phyloP scores from a whole-genome alignment of 2,329 filamentous ascomycete genomes.

The Ascocoryne sarcoides region DNA sequence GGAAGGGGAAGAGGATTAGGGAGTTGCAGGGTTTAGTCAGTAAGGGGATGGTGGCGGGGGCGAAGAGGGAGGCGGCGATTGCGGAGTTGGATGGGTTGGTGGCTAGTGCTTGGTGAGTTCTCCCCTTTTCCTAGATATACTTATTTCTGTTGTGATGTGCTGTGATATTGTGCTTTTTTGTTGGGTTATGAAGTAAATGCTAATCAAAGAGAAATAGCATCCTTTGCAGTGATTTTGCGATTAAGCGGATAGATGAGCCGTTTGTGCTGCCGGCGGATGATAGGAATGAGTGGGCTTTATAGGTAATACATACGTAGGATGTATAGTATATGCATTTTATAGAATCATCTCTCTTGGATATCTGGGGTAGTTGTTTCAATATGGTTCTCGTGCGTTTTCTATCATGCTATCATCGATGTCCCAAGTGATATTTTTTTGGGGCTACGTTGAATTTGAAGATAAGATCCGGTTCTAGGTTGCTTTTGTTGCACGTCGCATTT shows the following conservation, averaged over 20 bases:
- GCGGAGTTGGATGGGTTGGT: slow-evolving; percentile 87
- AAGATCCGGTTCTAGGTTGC: no score
- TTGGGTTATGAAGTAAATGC: neutral
- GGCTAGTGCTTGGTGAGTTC: slow-evolving; percentile 72
- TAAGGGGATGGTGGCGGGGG: slow-evolving; percentile 60
- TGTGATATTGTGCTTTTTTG: neutral
- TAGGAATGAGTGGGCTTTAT: slow-evolving; percentile 64
- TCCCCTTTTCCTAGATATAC: slow-evolving; percentile 1
- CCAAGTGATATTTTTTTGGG: no score
- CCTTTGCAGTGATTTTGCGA: slow-evolving; percentile 87
- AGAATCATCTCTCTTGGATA: no score
- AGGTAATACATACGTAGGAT: slow-evolving; percentile 1
- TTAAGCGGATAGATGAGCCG: slow-evolving; percentile 88
- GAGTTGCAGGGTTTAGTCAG: slow-evolving; percentile 80
- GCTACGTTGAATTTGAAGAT: no score
- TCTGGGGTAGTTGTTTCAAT: no score
- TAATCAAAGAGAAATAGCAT: slow-evolving; percentile 47
- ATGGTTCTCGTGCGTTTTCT: no score
- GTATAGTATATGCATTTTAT: neutral
- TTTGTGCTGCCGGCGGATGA: slow-evolving; percentile 72
- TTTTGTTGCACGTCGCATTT: no score
- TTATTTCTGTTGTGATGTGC: slow-evolving; percentile 2
- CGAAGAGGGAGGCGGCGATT: slow-evolving; percentile 72
- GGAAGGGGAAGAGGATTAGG: slow-evolving; percentile 68
- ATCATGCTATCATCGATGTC: no score